Percentiles rank a stretch among this genome's conserved stretches.
phyloP scores from a whole-genome alignment of 306 rosid genomes.

The Casuarina glauca region DNA sequence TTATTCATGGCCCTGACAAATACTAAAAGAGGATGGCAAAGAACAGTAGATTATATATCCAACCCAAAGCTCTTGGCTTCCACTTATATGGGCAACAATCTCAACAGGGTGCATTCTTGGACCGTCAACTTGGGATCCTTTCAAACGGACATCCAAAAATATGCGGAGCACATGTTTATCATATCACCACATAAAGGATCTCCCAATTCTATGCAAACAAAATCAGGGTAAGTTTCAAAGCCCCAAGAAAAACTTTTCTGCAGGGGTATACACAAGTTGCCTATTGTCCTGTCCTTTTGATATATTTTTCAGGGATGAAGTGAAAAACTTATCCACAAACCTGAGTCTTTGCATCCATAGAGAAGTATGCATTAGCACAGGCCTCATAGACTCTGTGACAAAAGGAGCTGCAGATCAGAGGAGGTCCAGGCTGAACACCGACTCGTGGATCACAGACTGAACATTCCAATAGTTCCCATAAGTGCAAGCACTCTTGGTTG shows the following conservation, averaged over 20 bases:
- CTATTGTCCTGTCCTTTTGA: conserved; percentile 1
- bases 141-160: neutral
- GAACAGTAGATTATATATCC: neutral
- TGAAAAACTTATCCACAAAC: conserved; percentile 33
- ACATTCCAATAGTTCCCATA: conserved; percentile 94
- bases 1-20: neutral
- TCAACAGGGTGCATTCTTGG: neutral
- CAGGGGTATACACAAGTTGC: neutral
- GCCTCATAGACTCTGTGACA: conserved; percentile 72
- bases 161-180: neutral
- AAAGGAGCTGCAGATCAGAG: conserved; percentile 71
- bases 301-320: neutral
- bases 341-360: conserved; percentile 81
- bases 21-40: neutral
- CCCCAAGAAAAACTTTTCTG: conserved; percentile 8
- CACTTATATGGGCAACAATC: neutral
- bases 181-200: neutral
- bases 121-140: neutral
- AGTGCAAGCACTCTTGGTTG: conserved; percentile 72
- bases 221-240: conserved; percentile 3
- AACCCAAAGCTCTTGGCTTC: neutral
- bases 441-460: conserved; percentile 83
- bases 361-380: conserved; percentile 88
- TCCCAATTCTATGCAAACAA: neutral
- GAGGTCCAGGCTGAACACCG: conserved; percentile 82